Evolutionary conservation across 768 basidiomycete genomes (phyloP), one percentile per base, ranked within the genome.

Genomic region (Pisolithus marmoratus): DNA sequence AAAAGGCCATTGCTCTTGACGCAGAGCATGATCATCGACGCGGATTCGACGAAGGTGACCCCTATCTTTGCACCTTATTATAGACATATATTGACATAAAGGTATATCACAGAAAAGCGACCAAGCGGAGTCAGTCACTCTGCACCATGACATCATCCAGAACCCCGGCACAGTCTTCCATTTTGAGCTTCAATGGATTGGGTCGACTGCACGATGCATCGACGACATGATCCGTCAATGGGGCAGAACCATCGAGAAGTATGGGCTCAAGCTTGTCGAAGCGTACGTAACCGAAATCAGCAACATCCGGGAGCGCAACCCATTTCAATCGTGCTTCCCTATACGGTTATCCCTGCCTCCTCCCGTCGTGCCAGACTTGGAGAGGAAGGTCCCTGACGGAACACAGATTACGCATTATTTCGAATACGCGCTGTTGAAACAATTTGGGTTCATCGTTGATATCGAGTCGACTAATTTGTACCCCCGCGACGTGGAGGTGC

Each of bases 171-270:
- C 87, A 26, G 90, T 89, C 53, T 96, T 96, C 71, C 95, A 98
- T 67, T 94, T 98, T 60, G 94, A 99, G 68, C 75, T 99, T 26
- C 90, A 95, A 55, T 99, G 96, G 95, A 86, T 98, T 38, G 94
- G 92, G 2, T 88, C 94, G 2, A 94, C 93, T 1, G 92, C 94
- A 22, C 82, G 90, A 20, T 86, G 85, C 56, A 88, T 98, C 48
- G 94, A 97, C 57, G 93, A 95, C 57, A 79, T 87, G 48, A 75
- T 96, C 22, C 82, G 87, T 37, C 77, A 80, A 48, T 94, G 93
- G 88, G 81, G 80, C 50, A 77, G 89, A 38, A 78, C 81, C 4
- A 90, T 94, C 42, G 94, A 95, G 56, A 79, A 85, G 47, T 93
- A 93, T 54, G 95, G 95, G 3, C 74, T 98, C 50, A 90, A 83